Evolutionary conservation across 345 rosid species (phyloP), one percentile per base, ranked within the genome.

Genomic region (Gossypium mustelinum): DNA sequence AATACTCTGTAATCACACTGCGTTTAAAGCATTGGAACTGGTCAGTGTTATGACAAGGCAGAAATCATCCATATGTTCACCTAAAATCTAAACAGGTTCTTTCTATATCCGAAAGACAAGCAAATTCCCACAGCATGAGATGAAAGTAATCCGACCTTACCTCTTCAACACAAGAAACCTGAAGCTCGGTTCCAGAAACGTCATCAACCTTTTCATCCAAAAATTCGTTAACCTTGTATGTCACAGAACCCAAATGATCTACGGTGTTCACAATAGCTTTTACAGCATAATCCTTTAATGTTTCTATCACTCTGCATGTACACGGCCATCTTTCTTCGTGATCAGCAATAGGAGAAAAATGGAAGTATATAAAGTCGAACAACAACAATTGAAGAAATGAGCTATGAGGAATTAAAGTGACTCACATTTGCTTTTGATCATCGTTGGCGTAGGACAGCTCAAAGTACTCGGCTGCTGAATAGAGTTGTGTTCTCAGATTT

Each of bases 381-480:
- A 24, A 8, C 39, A 13, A 34, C 18, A 41, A 45, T n/a, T 16
- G 2, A 52, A 62, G 58, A 27, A 9, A 56, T 9, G 25, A 56
- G 56, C 24, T n/a, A 65, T 52, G 45, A 9, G 24, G 22, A 54
- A 75, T 45, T 18, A 58, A 17, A 79, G 55, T n/a, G 77, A 79
- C 96, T 88, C 82, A 94, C 97, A 86, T 80, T 18, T 92, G 92
- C 82, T 92, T 92, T 71, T 94, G 93, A 75, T 83, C 90, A 75
- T 94, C 97, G 18, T 89, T 87, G 65, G 89, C 78, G 82, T 89
- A 92, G 34, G 97, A 92, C 61, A 90, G 73, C 74, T 94, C 98
- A 68, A 92, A 94, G 81, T 94, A 94, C 85, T 94, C 97, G 0
- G 97, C 98, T 60, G 98, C 98, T 59, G 98, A 92, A 75, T 94